phyloP scores from a whole-genome alignment of 2,329 filamentous ascomycete genomes.

The Alternaria brassicae region DNA sequence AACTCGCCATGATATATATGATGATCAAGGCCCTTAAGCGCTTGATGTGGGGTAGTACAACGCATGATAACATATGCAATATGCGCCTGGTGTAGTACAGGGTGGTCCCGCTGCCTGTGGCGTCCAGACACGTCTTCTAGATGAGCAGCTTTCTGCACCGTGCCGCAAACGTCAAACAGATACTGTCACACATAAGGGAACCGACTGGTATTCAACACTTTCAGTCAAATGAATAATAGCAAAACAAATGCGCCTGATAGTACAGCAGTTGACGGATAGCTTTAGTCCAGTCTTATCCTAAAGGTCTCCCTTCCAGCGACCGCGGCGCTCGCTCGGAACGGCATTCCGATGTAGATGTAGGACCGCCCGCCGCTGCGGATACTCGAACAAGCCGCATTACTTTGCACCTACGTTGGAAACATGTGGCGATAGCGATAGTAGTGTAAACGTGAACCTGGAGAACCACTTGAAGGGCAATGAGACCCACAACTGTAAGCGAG shows the following conservation, averaged over 20 bases:
- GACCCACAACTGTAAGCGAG: slow-evolving; percentile 10
- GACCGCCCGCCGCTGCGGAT: too few species aligned
- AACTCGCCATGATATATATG: not conserved
- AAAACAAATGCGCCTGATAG: not conserved
- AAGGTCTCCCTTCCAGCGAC: not conserved
- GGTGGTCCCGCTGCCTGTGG: not conserved
- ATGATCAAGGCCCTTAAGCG: not conserved
- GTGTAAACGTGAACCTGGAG: not conserved
- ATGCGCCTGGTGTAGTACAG: not conserved
- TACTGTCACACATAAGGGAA: not conserved
- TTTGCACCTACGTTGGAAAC: not conserved
- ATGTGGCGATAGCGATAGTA: not conserved
- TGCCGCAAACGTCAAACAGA: not conserved
- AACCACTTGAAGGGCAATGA: not conserved
- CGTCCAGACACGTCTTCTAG: not conserved
- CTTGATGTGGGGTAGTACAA: slow-evolving; percentile 14
- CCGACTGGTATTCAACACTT: not conserved
- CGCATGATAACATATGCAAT: not conserved
- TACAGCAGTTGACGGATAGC: not conserved
- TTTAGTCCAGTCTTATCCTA: not conserved
- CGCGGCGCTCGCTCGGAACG: not conserved
- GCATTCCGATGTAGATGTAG: not conserved
- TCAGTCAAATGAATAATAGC: not conserved
- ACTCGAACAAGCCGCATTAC: not conserved
- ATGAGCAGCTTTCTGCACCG: not conserved